Percentiles rank a stretch among this genome's conserved stretches.
phyloP scores from a whole-genome alignment of 2,329 filamentous ascomycete genomes.

The Acephala macrosclerotiorum region DNA sequence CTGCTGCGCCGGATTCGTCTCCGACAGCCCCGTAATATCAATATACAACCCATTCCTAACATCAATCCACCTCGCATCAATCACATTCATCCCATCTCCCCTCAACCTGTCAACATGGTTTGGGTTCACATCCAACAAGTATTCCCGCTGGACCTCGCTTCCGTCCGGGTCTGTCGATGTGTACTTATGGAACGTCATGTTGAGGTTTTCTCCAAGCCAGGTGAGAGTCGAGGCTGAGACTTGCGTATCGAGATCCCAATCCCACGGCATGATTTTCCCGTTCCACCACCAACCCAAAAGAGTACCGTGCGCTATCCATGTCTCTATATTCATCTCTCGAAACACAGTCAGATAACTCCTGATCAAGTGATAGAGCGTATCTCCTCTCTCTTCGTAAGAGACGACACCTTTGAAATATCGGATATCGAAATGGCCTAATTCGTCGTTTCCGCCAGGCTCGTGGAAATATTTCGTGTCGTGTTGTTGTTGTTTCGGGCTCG shows the following conservation, averaged over 20 bases:
- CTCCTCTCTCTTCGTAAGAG: conserved; percentile 69
- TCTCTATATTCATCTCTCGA: conserved; percentile 71
- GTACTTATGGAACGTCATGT: conserved; percentile 63
- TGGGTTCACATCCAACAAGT: conserved; percentile 81
- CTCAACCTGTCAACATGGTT: conserved; percentile 66
- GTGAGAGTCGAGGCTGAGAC: conserved; percentile 71
- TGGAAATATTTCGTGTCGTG: conserved; percentile 43
- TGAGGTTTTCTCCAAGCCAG: conserved; percentile 70
- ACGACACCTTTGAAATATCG: conserved; percentile 73
- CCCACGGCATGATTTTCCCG: conserved; percentile 78
- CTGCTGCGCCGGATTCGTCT: conserved; percentile 63
- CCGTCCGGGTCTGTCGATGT: conserved; percentile 49
- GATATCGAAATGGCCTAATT: conserved; percentile 75
- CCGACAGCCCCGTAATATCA: conserved; percentile 80
- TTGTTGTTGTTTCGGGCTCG: neutral
- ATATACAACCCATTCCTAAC: conserved; percentile 78
- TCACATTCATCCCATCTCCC: conserved; percentile 77
- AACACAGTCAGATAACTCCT: conserved; percentile 77
- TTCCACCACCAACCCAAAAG: conserved; percentile 93
- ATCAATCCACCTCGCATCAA: conserved; percentile 87
- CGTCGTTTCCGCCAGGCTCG: conserved; percentile 66
- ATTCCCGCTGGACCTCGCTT: conserved; percentile 57
- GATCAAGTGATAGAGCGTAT: conserved; percentile 73
- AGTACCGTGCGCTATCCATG: conserved; percentile 87
- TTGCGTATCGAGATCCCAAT: conserved; percentile 85